phyloP scores from a whole-genome alignment of 371 early-diverging fungal genomes.

The Mortierella sp. region DNA sequence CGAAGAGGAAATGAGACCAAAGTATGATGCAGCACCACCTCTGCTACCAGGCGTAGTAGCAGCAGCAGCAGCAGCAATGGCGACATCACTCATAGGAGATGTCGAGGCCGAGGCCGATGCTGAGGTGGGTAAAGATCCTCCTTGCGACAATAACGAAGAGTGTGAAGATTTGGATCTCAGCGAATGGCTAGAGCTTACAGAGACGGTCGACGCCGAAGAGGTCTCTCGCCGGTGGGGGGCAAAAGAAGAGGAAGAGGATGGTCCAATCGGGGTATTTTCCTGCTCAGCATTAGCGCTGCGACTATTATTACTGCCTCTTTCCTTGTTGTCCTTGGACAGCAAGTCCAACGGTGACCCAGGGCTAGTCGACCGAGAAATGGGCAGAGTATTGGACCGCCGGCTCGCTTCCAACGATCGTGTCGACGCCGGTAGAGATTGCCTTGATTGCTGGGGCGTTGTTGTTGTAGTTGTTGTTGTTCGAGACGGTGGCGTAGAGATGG shows the following conservation, averaged over 20 bases:
- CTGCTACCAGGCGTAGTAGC: background rate
- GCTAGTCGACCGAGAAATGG: background rate
- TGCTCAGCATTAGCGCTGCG: background rate
- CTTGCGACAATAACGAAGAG: slow-evolving; percentile 22
- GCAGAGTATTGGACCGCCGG: slow-evolving; percentile 27
- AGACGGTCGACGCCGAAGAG: slow-evolving; percentile 15
- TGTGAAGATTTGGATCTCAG: slow-evolving; percentile 28
- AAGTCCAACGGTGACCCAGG: background rate
- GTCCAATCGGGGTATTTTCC: background rate
- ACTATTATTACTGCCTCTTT: background rate
- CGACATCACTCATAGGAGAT: slow-evolving; percentile 6
- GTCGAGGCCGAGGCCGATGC: slow-evolving; percentile 18
- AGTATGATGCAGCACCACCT: slow-evolving; percentile 17
- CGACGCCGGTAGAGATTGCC: background rate
- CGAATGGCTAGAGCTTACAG: slow-evolving; percentile 20
- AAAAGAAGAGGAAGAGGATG: slow-evolving; percentile 5
- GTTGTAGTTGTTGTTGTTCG: slow-evolving; percentile 2
- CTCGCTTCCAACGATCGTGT: slow-evolving; percentile 15
- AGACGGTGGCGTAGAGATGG: slow-evolving; percentile 1
- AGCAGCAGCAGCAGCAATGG: background rate
- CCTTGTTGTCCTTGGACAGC: slow-evolving; percentile 3
- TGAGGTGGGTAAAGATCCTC: slow-evolving; percentile 12
- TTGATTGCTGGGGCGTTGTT: slow-evolving; percentile 1
- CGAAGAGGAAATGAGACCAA: slow-evolving; percentile 9
- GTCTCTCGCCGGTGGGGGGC: slow-evolving; percentile 26